Percentiles rank a stretch among this genome's conserved stretches.
Evolutionary conservation across 768 basidiomycete species (phyloP).

Genomic region (Podaxis sp.): DNA sequence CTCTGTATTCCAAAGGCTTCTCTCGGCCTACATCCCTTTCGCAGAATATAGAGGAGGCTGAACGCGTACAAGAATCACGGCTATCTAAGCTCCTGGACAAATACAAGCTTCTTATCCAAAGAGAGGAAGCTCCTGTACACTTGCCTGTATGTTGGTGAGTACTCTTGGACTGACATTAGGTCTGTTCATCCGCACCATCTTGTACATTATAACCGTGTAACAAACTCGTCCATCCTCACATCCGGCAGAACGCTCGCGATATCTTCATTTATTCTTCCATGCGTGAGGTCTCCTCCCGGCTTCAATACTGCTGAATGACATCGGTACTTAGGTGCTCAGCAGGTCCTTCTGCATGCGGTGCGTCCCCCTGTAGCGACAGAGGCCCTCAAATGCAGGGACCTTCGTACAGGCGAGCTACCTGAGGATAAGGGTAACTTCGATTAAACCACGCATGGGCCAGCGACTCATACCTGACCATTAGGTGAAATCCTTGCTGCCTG

Average conservation of each 20-base stretch:
- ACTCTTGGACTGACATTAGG: constrained; percentile 75
- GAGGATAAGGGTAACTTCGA: constrained; percentile 31
- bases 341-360: constrained; percentile 74
- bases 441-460: constrained; percentile 56
- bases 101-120: constrained; percentile 68
- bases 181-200: constrained; percentile 28
- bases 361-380: constrained; percentile 65
- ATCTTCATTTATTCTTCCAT: constrained; percentile 92
- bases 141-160: constrained; percentile 91
- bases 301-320: constrained; percentile 84
- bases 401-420: constrained; percentile 45
- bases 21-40: constrained; percentile 47
- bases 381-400: constrained; percentile 39
- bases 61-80: constrained; percentile 12
- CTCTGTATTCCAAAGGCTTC: constrained; percentile 83
- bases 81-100: constrained; percentile 53
- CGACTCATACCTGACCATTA: constrained; percentile 94
- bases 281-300: constrained; percentile 88
- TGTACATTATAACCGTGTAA: not conserved
- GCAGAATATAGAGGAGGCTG: constrained; percentile 21
- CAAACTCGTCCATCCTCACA: constrained; percentile 1
- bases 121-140: constrained; percentile 73
- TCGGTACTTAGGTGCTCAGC: constrained; percentile 95
- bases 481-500: constrained; percentile 89
- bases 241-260: constrained; percentile 70